Evolutionary conservation across 176 grass and related monocot species (phyloP).

Genomic region (Ampelocalamus luodianensis): DNA sequence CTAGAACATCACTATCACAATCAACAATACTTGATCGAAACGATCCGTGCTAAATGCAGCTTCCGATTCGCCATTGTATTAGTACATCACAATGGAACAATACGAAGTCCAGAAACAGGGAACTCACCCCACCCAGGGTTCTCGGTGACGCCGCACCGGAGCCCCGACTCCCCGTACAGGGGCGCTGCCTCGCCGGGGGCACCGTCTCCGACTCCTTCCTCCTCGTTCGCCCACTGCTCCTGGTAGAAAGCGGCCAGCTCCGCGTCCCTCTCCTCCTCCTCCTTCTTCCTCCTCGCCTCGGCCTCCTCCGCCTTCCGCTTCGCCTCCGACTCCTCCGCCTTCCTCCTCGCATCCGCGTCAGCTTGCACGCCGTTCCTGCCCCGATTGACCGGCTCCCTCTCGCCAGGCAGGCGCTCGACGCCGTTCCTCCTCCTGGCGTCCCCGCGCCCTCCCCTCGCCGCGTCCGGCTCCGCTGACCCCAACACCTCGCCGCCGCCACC

Average conservation of each 20-base stretch:
- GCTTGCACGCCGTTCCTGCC: constrained; percentile 41
- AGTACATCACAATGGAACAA: background rate
- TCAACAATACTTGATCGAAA: background rate
- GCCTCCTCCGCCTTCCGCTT: constrained; percentile 53
- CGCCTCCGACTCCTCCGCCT: constrained; percentile 50
- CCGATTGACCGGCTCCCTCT: constrained; percentile 48
- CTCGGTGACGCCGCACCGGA: constrained; percentile 68
- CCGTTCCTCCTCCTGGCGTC: constrained; percentile 47
- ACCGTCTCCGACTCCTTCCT: constrained; percentile 41
- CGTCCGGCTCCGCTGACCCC: background rate
- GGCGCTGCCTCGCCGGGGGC: constrained; percentile 41
- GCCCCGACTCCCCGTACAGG: constrained; percentile 49
- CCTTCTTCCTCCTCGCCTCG: constrained; percentile 58
- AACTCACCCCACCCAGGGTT: constrained; percentile 88
- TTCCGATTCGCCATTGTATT: background rate
- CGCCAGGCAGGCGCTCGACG: constrained; percentile 29
- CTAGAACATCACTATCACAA: constrained; percentile 31
- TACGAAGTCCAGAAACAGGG: background rate
- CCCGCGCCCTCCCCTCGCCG: constrained; percentile 35
- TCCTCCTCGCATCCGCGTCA: constrained; percentile 55
- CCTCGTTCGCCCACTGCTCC: constrained; percentile 54
- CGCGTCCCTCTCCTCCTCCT: constrained; percentile 57
- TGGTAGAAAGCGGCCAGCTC: constrained; percentile 58
- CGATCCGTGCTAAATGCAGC: constrained; percentile 30
- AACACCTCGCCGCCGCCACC: constrained; percentile 21